Evolutionary conservation across 2,329 filamentous ascomycete species (phyloP), one percentile per base, ranked within the genome.

Genomic region (Apiospora aurea): DNA sequence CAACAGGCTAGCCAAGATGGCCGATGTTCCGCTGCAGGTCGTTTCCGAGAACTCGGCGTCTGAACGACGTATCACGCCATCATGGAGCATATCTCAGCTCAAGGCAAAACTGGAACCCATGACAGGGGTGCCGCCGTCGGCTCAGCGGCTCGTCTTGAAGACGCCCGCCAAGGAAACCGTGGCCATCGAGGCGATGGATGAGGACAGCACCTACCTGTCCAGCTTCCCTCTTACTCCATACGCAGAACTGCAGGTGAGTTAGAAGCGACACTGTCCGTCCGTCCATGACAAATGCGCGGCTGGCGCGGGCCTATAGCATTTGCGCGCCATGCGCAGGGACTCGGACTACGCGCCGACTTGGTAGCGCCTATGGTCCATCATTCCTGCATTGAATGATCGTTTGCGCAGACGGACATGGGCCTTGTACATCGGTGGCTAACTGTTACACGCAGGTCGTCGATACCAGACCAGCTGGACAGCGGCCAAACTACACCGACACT

Each of bases 51-150:
- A 92, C 82, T 88, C 93, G 67, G 90, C 92, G 68, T 95, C 94
- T 69, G 96, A 99, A 84, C 93, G 96, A 74, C 94, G 96, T 76
- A 91, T 98, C 81, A 96, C 94, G 38, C 96, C 96, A 18, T 92
- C 95, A 76, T 99, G 96, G 96, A 92, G 92, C 74, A 92, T 99
- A 79, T 87, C 88, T 71, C 91, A 94, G 78, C 88, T 98, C 78
- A 97, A 96, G 85, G 84, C 87, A 70, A 97, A 96, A 82, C 91
- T 99, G 69, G 96, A 98, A 83, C 93, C 94, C 74, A 92, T 98
- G 83, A 98, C 96, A 1, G 96, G 96, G 74, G 91, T 98, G 49
- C 96, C 96, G 21, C 93, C 95, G 14, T 88, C 88, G 43, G 91
- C 88, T 73, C 96, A 98, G 82, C 90, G 87, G 74, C 88, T 99